Conservation (phyloP, 73 alveolate species). For the Tetrahymena malaccensis region DNA sequence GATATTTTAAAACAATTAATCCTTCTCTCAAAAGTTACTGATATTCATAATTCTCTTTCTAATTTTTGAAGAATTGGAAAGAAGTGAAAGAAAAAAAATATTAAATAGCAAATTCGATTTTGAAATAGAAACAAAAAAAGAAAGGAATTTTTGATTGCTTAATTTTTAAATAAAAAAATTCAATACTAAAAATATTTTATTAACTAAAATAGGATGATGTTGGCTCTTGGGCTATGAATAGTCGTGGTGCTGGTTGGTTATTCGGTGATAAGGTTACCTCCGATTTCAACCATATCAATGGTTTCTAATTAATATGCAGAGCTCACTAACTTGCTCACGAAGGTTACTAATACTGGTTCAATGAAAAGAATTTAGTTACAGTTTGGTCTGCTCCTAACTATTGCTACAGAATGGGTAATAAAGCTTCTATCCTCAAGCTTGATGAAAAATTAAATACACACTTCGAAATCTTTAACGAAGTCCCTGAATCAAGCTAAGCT, state of each 20-base stretch:
- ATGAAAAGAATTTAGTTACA: slow-evolving; percentile 64
- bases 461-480: slow-evolving; percentile 55
- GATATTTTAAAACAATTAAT: neutral
- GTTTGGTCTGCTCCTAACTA: slow-evolving; percentile 95
- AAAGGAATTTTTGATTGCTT: no score
- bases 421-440: slow-evolving; percentile 66
- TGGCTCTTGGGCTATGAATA: slow-evolving; percentile 59
- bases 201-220: neutral
- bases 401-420: slow-evolving; percentile 84
- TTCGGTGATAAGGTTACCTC: slow-evolving; percentile 68
- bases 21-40: neutral
- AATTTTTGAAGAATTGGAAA: no score
- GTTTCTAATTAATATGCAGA: slow-evolving; percentile 71
- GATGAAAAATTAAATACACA: slow-evolving; percentile 48
- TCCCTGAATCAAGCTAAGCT: slow-evolving; percentile 41
- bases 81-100: no score
- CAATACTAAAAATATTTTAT: no score
- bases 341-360: slow-evolving; percentile 83
- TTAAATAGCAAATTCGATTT: no score
- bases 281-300: slow-evolving; percentile 74
- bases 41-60: no score
- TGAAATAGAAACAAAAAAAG: no score
- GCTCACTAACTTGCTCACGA: slow-evolving; percentile 89
- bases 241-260: slow-evolving; percentile 74
- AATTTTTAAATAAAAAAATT: no score